Percentiles rank a stretch among this genome's conserved stretches.
phyloP scores from a whole-genome alignment of 495 filamentous ascomycete genomes.

The Chaetomium cochliodes region DNA sequence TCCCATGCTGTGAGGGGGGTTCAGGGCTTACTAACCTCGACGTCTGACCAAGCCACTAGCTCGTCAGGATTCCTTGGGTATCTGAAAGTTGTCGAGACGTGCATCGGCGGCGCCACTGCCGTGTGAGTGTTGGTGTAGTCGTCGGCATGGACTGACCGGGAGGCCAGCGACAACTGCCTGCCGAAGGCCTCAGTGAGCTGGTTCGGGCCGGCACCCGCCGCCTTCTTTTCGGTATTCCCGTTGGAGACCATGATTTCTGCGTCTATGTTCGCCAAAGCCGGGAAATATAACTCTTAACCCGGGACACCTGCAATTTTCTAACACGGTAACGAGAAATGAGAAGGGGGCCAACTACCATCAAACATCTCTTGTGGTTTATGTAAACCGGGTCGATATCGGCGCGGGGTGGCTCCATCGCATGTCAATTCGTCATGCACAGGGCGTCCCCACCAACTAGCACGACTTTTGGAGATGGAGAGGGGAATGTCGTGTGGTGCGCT shows the following conservation, averaged over 20 bases:
- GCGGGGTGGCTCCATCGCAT: slow-evolving; percentile 24
- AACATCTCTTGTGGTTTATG: background rate
- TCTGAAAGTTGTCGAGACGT: slow-evolving; percentile 84
- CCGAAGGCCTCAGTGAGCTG: slow-evolving; percentile 32
- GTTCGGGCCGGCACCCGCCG: slow-evolving; percentile 25
- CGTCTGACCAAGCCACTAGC: slow-evolving; percentile 50
- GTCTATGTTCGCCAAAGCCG: background rate
- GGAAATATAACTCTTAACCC: background rate
- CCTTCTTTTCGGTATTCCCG: slow-evolving; percentile 5
- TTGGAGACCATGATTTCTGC: slow-evolving; percentile 3
- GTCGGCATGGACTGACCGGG: slow-evolving; percentile 82
- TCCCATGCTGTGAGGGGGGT: background rate
- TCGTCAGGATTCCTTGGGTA: slow-evolving; percentile 68
- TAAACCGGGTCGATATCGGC: slow-evolving; percentile 15
- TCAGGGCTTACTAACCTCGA: slow-evolving; percentile 40
- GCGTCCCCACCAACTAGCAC: too few relatives aligned
- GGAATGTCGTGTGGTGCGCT: background rate
- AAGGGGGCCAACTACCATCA: background rate
- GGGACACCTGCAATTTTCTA: background rate
- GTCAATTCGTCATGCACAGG: slow-evolving; percentile 24
- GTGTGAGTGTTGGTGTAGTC: slow-evolving; percentile 67
- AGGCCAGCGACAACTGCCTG: slow-evolving; percentile 54
- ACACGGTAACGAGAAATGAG: background rate
- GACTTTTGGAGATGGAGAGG: background rate
- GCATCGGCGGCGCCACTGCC: slow-evolving; percentile 82